Evolutionary conservation across 768 basidiomycete species (phyloP).

Genomic region (Kondoa subrosea): DNA sequence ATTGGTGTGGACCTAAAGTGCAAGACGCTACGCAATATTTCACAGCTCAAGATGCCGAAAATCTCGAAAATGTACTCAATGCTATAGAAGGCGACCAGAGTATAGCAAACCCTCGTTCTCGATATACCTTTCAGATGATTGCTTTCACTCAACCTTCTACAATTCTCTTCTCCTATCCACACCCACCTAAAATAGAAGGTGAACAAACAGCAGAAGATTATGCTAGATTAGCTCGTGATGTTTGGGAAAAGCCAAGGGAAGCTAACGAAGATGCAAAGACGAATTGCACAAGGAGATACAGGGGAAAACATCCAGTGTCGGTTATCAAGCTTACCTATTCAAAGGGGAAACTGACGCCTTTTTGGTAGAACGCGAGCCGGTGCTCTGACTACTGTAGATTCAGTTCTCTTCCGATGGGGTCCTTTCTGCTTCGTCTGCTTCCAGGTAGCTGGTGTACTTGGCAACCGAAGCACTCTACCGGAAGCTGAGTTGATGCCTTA

Average conservation of each 20-base stretch:
- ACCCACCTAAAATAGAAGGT: not conserved
- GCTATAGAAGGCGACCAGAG: not conserved
- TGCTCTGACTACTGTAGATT: constrained; percentile 25
- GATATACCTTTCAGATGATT: constrained; percentile 28
- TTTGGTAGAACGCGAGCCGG: constrained; percentile 21
- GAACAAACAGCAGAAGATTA: constrained; percentile 4
- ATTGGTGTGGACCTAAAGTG: constrained; percentile 22
- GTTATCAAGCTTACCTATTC: not conserved
- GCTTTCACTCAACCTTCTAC: constrained; percentile 19
- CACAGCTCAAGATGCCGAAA: constrained; percentile 10
- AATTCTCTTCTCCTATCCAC: constrained; percentile 4
- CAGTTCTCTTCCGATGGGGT: constrained; percentile 26
- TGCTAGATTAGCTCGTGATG: constrained; percentile 23
- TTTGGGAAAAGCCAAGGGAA: constrained; percentile 18
- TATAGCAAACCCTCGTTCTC: constrained; percentile 16
- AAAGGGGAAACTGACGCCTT: not conserved
- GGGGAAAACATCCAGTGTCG: constrained; percentile 27
- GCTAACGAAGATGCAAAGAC: constrained; percentile 19
- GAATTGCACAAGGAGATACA: constrained; percentile 27
- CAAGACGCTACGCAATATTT: constrained; percentile 10
- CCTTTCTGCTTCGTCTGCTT: constrained; percentile 26
- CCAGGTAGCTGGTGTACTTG: constrained; percentile 23
- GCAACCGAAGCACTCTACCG: constrained; percentile 15
- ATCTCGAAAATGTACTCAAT: constrained; percentile 17
- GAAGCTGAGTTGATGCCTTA: too few species aligned